Base-by-base conservation (phyloP, 2,329 filamentous ascomycete species). In the Plectosphaerella cucumerina region DNA sequence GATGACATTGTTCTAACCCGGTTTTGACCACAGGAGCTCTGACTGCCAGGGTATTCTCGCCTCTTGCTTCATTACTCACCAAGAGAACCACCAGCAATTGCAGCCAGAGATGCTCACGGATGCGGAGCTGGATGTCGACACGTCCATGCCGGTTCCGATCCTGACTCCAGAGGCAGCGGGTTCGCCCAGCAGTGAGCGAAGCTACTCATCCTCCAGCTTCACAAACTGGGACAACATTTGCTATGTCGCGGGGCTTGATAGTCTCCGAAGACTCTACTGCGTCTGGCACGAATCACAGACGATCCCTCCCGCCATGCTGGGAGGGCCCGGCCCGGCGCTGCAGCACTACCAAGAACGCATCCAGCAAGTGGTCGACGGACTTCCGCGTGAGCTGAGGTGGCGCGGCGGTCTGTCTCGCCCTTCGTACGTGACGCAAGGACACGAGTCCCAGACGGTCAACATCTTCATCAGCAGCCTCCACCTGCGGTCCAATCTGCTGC, bases 401-500 rank as follows among this genome's bases (percentile, higher is more conserved):
- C 59, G 67, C 1, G 67, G 67, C 3, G 66, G 68, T 0, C 49
- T 70, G 1, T 67, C 68, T 0, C 61, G 66, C 1, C 63, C 63
- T 0, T 43, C 58, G 0, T 50, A 52, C 11, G 59, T 61, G 1
- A 69, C 66, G 0, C 58, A 64, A 11, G 65, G 67, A 4, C 68
- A 70, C 43, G 65, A 70, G 39, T 66, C 62, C 3, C 68, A 70
- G 18, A 64, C 65, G 6, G 68, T 62, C 9, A 70, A 70, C 50
- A 52, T 70, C 5, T 65, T 68, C 45, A 60, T 70, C 33, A 70
- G 68, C 20, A 67, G 65, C 44, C 59, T 70, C 6, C 62, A 67
- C 20, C 60, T 70, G 1, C 61, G 65, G 6, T 70, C 68, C 3
- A 69, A 69, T 33, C 53, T 70, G 6, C 56, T 70, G 6, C 65